Conservation (phyloP, 1,139 yeast genomes). For the Candida tropicalis region DNA sequence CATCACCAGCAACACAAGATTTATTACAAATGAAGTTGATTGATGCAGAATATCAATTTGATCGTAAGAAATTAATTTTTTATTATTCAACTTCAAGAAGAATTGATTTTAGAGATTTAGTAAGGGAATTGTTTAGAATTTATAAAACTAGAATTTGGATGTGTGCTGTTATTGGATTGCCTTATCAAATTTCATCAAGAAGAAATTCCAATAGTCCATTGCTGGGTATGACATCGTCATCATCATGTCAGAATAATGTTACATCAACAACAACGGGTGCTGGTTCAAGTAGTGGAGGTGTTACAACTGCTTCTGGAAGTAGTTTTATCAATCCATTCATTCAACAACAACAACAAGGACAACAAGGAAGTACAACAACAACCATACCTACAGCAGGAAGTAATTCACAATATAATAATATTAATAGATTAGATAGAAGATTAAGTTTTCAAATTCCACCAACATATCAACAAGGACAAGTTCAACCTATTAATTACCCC, state of each 20-base stretch:
- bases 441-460: slow-evolving; percentile 15
- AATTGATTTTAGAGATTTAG: slow-evolving; percentile 90
- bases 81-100: slow-evolving; percentile 76
- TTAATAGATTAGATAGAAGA: slow-evolving; percentile 13
- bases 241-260: too few species aligned
- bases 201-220: slow-evolving; percentile 15
- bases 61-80: slow-evolving; percentile 88
- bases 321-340: slow-evolving; percentile 13
- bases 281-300: too few species aligned
- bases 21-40: slow-evolving; percentile 47
- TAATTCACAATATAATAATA: slow-evolving; percentile 3
- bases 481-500: slow-evolving; percentile 8
- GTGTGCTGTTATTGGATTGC: slow-evolving; percentile 70
- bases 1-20: slow-evolving; percentile 23
- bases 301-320: slow-evolving; percentile 5
- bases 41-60: slow-evolving; percentile 95
- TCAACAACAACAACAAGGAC: too few species aligned
- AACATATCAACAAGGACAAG: slow-evolving; percentile 8
- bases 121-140: slow-evolving; percentile 86
- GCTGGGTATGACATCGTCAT: neutral
- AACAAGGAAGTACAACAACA: slow-evolving; percentile 14
- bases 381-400: slow-evolving; percentile 10
- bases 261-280: slow-evolving; percentile 4
- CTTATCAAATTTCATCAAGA: slow-evolving; percentile 21
- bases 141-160: slow-evolving; percentile 98